Evolutionary conservation across 257 asterid genomes (phyloP).

Genomic region (Lavandula angustifolia): DNA sequence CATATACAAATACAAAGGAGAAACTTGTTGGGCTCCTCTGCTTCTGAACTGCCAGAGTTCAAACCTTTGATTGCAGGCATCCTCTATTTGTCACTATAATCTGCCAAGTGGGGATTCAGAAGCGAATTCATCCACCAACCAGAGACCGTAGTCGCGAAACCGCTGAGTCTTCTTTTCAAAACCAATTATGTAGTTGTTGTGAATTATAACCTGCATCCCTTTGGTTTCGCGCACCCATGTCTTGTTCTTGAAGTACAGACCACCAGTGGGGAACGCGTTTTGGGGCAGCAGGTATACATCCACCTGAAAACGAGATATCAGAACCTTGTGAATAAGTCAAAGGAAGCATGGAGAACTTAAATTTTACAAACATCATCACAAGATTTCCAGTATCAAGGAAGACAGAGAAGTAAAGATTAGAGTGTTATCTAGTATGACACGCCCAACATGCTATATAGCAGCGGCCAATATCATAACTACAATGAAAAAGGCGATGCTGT

Average conservation of each 20-base stretch:
- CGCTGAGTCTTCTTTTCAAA: conserved; percentile 88
- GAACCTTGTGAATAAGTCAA: conserved; percentile 1
- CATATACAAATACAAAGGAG: conserved; percentile 6
- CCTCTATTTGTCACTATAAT: conserved; percentile 36
- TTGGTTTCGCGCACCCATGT: conserved; percentile 90
- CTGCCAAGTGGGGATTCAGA: conserved; percentile 88
- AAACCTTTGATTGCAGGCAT: neutral
- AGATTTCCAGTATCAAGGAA: neutral
- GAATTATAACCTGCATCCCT: conserved; percentile 86
- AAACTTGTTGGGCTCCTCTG: conserved; percentile 14
- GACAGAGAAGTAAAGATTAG: neutral
- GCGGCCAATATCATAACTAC: conserved; percentile 6
- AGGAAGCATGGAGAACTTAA: conserved; percentile 15
- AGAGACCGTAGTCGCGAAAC: conserved; percentile 76
- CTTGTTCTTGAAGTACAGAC: conserved; percentile 91
- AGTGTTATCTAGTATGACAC: neutral
- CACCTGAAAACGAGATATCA: conserved; percentile 55
- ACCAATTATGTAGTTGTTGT: conserved; percentile 87
- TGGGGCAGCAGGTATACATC: conserved; percentile 92
- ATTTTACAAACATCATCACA: neutral
- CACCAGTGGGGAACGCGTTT: conserved; percentile 92
- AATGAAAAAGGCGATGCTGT: neutral
- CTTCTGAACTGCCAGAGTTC: conserved; percentile 18
- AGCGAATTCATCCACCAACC: conserved; percentile 83
- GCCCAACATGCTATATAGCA: neutral